These are phyloP conservation scores for Carex littledalei DNA, from an alignment of 176 grass and related monocot genomes.

Conservation along the genomic window DNA sequence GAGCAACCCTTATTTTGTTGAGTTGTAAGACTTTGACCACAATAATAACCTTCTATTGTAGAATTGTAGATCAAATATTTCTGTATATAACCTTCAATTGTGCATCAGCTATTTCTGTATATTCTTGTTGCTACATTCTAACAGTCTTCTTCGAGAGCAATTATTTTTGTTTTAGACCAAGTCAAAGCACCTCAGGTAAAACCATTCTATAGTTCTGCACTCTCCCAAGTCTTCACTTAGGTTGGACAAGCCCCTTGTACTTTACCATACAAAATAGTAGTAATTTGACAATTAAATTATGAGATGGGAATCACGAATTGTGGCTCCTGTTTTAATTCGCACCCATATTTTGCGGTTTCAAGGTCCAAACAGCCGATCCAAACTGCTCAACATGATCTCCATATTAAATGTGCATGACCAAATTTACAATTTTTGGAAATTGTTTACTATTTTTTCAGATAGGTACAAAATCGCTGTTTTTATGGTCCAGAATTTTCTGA, in stretches of 20 bases:
- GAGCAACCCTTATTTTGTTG: neutral
- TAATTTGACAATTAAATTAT: neutral
- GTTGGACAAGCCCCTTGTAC: neutral
- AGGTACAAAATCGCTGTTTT: too few species aligned
- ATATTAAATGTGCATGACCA: too few species aligned
- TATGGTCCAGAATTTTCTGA: too few species aligned
- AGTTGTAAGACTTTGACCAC: neutral
- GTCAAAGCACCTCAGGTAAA: neutral
- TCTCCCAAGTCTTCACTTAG: neutral
- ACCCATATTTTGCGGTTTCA: too few species aligned
- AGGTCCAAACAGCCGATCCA: too few species aligned
- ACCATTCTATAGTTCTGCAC: neutral
- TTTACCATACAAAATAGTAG: neutral
- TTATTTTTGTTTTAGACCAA: neutral
- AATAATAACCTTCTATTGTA: neutral
- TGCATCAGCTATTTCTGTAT: neutral
- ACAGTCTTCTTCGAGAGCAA: neutral
- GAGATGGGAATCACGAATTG: too few species aligned
- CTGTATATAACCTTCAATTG: neutral
- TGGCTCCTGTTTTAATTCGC: too few species aligned
- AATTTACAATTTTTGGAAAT: too few species aligned
- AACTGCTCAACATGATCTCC: too few species aligned
- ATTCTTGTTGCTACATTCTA: neutral
- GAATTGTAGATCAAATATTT: neutral
- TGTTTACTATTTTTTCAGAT: too few species aligned